phyloP scores from a whole-genome alignment of 169 alveolate genomes.

The Cryptosporidium meleagridis region DNA sequence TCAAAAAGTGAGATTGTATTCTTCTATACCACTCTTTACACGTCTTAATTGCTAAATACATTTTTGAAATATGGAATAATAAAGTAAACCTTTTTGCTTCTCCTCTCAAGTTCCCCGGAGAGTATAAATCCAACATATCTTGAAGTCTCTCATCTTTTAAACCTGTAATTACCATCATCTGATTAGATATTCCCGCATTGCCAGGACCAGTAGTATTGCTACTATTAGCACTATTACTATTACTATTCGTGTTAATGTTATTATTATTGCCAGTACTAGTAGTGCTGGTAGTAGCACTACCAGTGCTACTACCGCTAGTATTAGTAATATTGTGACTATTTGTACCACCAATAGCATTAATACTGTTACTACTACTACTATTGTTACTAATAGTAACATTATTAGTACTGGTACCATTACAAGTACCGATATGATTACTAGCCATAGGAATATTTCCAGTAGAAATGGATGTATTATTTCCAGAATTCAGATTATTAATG shows the following conservation, averaged over 20 bases:
- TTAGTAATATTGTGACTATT: no score
- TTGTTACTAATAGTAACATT: no score
- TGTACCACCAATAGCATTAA: no score
- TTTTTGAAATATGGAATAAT: slow-evolving; percentile 23
- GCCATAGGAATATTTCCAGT: no score
- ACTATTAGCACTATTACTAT: background rate
- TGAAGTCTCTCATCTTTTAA: background rate
- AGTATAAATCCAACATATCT: background rate
- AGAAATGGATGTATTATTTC: background rate
- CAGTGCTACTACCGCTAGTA: no score
- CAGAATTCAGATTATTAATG: background rate
- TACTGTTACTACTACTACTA: no score
- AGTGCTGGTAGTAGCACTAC: no score
- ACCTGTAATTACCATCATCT: background rate
- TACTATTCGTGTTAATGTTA: background rate
- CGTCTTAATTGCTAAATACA: slow-evolving; percentile 26
- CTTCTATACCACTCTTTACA: slow-evolving; percentile 55
- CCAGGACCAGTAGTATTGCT: background rate
- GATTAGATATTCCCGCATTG: background rate
- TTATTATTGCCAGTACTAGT: background rate
- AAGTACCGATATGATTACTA: no score
- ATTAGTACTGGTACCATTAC: no score
- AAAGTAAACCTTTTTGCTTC: slow-evolving; percentile 58
- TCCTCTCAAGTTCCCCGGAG: slow-evolving; percentile 34
- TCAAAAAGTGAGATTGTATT: slow-evolving; percentile 22